Percentiles rank a stretch among this genome's conserved stretches.
These are phyloP conservation scores for Teratosphaeria pseudoeucalypti DNA, from an alignment of 2,329 filamentous ascomycete genomes.

Conservation along the genomic window DNA sequence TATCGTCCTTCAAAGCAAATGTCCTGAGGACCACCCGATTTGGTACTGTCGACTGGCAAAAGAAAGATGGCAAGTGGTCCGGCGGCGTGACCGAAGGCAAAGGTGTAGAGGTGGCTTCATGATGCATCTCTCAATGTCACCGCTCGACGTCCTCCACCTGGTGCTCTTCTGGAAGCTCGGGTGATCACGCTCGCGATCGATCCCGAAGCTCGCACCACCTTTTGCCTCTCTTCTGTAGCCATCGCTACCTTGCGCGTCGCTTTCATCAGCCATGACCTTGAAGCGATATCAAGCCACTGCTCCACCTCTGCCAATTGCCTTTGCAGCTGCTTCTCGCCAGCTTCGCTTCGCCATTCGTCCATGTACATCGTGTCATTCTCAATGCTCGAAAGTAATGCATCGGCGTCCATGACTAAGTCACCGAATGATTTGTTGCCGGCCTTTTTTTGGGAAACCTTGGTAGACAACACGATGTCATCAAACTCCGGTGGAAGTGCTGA, in stretches of 20 bases:
- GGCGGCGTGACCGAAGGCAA: constrained; percentile 18
- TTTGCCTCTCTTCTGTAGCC: background rate
- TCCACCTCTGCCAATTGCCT: background rate
- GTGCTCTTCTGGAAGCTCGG: background rate
- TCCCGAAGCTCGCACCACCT: background rate
- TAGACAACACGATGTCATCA: background rate
- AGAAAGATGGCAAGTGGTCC: constrained; percentile 22
- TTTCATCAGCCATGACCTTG: background rate
- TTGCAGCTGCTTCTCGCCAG: background rate
- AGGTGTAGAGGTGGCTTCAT: background rate
- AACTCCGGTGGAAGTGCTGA: background rate
- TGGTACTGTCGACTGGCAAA: constrained; percentile 26
- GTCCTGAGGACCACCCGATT: constrained; percentile 26
- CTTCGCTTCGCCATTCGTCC: background rate
- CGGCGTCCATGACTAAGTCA: background rate
- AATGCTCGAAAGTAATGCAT: background rate
- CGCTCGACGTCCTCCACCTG: too few species aligned
- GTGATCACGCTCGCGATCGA: background rate
- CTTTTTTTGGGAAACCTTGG: too few species aligned
- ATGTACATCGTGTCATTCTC: background rate
- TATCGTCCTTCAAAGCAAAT: constrained; percentile 28
- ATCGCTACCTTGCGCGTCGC: background rate
- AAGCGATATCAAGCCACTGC: background rate
- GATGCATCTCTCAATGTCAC: background rate
- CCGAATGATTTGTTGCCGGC: background rate